A percentile compares a stretch with the other conserved stretches of the same genome.
phyloP scores from a whole-genome alignment of 805 yeast genomes.

The Ogataea populi-albae region DNA sequence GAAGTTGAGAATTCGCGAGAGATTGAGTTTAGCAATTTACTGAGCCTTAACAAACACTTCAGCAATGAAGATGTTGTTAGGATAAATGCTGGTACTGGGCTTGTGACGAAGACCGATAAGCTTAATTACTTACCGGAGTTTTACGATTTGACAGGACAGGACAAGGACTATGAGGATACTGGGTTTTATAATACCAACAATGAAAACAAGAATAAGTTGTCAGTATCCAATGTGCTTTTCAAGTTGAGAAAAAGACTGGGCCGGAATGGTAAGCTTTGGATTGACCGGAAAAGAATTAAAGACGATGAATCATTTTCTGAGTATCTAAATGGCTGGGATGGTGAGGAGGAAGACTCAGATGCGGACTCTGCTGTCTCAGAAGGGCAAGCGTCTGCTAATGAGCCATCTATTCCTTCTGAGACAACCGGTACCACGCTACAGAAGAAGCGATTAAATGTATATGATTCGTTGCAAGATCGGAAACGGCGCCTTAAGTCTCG shows the following conservation, averaged over 20 bases:
- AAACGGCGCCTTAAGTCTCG: constrained; percentile 44
- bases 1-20: constrained; percentile 62
- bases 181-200: constrained; percentile 19
- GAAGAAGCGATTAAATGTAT: constrained; percentile 29
- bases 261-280: constrained; percentile 62
- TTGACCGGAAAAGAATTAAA: constrained; percentile 63
- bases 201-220: constrained; percentile 21
- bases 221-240: constrained; percentile 49
- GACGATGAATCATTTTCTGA: constrained; percentile 22
- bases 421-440: constrained; percentile 6
- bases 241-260: constrained; percentile 74
- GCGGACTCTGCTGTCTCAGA: constrained; percentile 5
- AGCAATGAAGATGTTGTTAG: constrained; percentile 28
- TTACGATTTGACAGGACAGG: constrained; percentile 36
- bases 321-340: constrained; percentile 10
- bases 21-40: constrained; percentile 41
- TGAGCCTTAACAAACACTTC: constrained; percentile 44
- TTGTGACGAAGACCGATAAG: constrained; percentile 41
- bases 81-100: constrained; percentile 51
- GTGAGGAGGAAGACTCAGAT: constrained; percentile 23
- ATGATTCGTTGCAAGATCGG: constrained; percentile 33
- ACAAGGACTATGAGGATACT: constrained; percentile 20
- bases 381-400: constrained; percentile 3
- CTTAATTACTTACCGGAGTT: constrained; percentile 39
- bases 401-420: constrained; percentile 13